These are phyloP conservation scores for Fusarium nygamai DNA, from an alignment of 2,329 filamentous ascomycete species.

Conservation along the genomic window DNA sequence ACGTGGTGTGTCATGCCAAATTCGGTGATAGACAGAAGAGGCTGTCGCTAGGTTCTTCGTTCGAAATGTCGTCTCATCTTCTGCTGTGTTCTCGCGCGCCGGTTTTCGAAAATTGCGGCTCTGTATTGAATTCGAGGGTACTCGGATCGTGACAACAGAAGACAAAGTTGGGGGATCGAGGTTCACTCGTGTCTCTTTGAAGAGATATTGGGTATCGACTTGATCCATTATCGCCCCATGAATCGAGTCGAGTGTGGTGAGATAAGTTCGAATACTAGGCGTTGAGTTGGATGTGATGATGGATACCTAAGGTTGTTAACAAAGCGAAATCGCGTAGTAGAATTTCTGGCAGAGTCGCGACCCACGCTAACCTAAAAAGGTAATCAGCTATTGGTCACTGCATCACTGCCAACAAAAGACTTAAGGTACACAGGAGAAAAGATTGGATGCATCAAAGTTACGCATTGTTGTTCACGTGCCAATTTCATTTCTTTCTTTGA, in stretches of 20 bases:
- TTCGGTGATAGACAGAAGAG: slow-evolving; percentile 86
- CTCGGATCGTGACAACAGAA: slow-evolving; percentile 75
- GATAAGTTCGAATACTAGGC: slow-evolving; percentile 17
- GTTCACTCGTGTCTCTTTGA: slow-evolving; percentile 88
- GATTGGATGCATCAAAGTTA: background rate
- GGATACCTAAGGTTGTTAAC: slow-evolving; percentile 17
- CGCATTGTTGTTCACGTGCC: background rate
- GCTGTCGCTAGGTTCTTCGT: slow-evolving; percentile 78
- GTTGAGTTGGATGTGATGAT: slow-evolving; percentile 32
- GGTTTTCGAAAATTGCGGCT: slow-evolving; percentile 55
- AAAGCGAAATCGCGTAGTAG: slow-evolving; percentile 46
- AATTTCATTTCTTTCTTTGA: background rate
- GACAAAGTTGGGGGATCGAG: slow-evolving; percentile 77
- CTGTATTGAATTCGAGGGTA: slow-evolving; percentile 65
- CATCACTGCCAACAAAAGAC: background rate
- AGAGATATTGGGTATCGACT: slow-evolving; percentile 72
- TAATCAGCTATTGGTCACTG: slow-evolving; percentile 45
- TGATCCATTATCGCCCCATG: slow-evolving; percentile 77
- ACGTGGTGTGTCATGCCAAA: slow-evolving; percentile 78
- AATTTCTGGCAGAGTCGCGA: slow-evolving; percentile 47
- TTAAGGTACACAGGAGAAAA: background rate
- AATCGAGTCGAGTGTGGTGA: slow-evolving; percentile 38
- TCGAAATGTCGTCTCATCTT: slow-evolving; percentile 80
- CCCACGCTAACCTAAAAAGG: slow-evolving; percentile 50
- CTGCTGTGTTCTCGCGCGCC: slow-evolving; percentile 51